These are phyloP conservation scores for Cutaneotrichosporon cavernicola DNA, from an alignment of 1,284 basidiomycete species.

Conservation along the genomic window DNA sequence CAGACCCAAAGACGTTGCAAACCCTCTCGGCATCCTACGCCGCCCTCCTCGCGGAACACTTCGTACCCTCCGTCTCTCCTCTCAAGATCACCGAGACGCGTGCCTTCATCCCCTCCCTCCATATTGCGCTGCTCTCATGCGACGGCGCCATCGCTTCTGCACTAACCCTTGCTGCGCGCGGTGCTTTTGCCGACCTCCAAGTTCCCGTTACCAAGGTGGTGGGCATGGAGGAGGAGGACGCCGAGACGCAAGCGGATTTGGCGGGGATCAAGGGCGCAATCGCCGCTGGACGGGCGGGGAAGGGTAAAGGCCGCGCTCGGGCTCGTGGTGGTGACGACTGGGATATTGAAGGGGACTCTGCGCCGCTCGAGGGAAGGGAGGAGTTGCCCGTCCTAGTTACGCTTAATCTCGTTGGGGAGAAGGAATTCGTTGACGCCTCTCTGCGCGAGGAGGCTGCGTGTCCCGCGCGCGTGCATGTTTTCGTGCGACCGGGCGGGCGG, in stretches of 20 bases:
- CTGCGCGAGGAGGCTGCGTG: conserved; percentile 50
- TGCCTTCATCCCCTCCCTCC: conserved; percentile 40
- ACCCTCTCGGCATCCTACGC: conserved; percentile 40
- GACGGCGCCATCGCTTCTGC: conserved; percentile 38
- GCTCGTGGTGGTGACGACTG: conserved; percentile 50
- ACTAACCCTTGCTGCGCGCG: conserved; percentile 44
- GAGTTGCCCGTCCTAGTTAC: conserved; percentile 48
- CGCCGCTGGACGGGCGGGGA: conserved; percentile 27
- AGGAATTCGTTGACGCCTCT: conserved; percentile 49
- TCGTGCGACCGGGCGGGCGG: conserved; percentile 38
- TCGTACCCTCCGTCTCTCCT: conserved; percentile 45
- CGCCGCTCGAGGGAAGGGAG: conserved; percentile 34
- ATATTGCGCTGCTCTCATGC: conserved; percentile 37
- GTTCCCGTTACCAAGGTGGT: conserved; percentile 48
- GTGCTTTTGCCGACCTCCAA: conserved; percentile 45
- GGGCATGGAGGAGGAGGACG: conserved; percentile 29
- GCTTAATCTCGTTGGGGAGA: conserved; percentile 40
- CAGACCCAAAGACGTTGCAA: conserved; percentile 28
- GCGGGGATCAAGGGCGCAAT: conserved; percentile 51
- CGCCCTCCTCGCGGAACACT: conserved; percentile 44
- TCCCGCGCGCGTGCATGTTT: conserved; percentile 44
- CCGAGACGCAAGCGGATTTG: conserved; percentile 24
- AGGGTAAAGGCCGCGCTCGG: conserved; percentile 33
- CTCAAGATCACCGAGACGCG: conserved; percentile 35
- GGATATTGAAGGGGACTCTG: conserved; percentile 47